These are phyloP conservation scores for Chionographis japonica DNA, from an alignment of 106 monocot genomes.

Conservation along the genomic window DNA sequence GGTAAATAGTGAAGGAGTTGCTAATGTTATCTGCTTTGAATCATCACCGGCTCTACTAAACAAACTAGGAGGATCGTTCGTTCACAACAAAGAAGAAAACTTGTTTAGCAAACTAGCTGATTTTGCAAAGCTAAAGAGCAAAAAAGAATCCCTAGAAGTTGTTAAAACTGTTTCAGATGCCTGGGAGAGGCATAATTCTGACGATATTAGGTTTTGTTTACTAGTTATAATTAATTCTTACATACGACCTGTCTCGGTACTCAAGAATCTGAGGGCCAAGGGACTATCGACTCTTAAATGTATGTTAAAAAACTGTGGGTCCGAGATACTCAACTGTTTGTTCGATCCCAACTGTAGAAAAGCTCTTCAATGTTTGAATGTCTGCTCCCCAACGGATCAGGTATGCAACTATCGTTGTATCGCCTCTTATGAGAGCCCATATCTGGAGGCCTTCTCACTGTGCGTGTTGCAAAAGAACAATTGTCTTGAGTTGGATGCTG, in stretches of 20 bases:
- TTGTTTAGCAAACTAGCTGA: constrained; percentile 33
- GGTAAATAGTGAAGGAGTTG: constrained; percentile 34
- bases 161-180: constrained; percentile 68
- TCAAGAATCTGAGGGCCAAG: constrained; percentile 85
- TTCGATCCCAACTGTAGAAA: constrained; percentile 89
- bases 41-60: constrained; percentile 49
- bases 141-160: constrained; percentile 32
- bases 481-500: constrained; percentile 75
- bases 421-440: constrained; percentile 79
- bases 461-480: constrained; percentile 94
- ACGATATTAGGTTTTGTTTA: constrained; percentile 88
- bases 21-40: constrained; percentile 77
- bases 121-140: constrained; percentile 3
- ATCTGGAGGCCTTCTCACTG: constrained; percentile 80
- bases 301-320: constrained; percentile 83
- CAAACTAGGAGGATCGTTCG: constrained; percentile 62
- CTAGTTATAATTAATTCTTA: constrained; percentile 82
- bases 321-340: constrained; percentile 74
- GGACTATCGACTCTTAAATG: constrained; percentile 81
- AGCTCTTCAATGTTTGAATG: constrained; percentile 83
- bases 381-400: constrained; percentile 83
- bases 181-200: constrained; percentile 82
- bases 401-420: constrained; percentile 93
- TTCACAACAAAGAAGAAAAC: constrained; percentile 18
- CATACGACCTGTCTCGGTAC: constrained; percentile 60